phyloP scores from a whole-genome alignment of 2,329 filamentous ascomycete genomes.

The Calonectria pseudoreteaudii region DNA sequence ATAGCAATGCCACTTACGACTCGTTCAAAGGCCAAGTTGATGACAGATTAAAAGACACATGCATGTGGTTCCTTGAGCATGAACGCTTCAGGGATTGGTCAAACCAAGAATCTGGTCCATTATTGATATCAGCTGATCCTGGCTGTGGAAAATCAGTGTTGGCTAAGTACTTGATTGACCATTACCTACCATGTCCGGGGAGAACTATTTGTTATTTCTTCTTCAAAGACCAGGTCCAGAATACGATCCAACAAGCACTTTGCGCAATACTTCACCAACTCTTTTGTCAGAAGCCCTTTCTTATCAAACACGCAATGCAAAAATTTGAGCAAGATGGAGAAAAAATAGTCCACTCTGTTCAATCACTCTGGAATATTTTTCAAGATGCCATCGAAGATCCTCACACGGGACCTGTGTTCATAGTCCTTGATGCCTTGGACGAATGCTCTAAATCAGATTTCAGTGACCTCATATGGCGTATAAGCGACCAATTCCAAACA shows the following conservation, averaged over 20 bases:
- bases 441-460: conserved; percentile 46
- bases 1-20: not conserved
- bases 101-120: conserved; percentile 36
- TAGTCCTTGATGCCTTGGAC: conserved; percentile 56
- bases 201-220: conserved; percentile 56
- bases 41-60: conserved; percentile 20
- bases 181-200: conserved; percentile 31
- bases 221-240: conserved; percentile 54
- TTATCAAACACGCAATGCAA: conserved; percentile 49
- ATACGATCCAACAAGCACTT: conserved; percentile 49
- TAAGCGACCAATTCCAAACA: conserved; percentile 2
- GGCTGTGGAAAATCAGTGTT: conserved; percentile 55
- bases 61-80: conserved; percentile 37
- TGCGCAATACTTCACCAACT: conserved; percentile 56
- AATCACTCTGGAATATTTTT: conserved; percentile 50
- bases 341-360: conserved; percentile 34
- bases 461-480: conserved; percentile 29
- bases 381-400: conserved; percentile 27
- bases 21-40: not conserved
- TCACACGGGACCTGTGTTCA: conserved; percentile 42
- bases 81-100: conserved; percentile 45
- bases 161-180: conserved; percentile 48
- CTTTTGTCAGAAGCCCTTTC: conserved; percentile 43
- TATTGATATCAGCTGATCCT: conserved; percentile 53
- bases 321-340: conserved; percentile 41